These are phyloP conservation scores for Phyllosticta capitalensis DNA, from an alignment of 2,329 filamentous ascomycete genomes.

Conservation along the genomic window DNA sequence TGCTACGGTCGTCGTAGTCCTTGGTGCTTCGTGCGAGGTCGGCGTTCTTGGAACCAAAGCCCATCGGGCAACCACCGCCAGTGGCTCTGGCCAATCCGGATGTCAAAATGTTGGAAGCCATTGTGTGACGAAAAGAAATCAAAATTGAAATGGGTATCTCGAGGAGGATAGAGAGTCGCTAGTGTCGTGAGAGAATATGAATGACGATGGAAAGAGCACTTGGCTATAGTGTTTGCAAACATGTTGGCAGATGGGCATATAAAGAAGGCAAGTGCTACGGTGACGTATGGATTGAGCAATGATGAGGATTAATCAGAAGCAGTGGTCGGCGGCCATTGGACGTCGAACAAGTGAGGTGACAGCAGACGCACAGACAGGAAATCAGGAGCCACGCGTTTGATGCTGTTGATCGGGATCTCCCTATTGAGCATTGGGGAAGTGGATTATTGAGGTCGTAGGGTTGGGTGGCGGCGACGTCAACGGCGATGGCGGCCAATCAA, in stretches of 20 bases:
- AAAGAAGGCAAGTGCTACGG: neutral
- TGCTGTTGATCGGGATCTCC: too few relatives aligned
- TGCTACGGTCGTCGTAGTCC: slow-evolving; percentile 43
- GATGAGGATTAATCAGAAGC: neutral
- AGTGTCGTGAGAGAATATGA: neutral
- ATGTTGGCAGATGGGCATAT: neutral
- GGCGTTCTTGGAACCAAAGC: slow-evolving; percentile 42
- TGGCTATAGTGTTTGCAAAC: neutral
- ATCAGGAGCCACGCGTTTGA: too few relatives aligned
- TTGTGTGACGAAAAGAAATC: slow-evolving; percentile 5
- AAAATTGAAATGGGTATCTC: neutral
- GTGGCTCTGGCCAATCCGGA: slow-evolving; percentile 20
- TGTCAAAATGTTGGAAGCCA: slow-evolving; percentile 25
- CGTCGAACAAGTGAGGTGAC: too few relatives aligned
- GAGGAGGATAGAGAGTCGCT: neutral
- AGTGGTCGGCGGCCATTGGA: neutral
- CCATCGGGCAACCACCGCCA: slow-evolving; percentile 20
- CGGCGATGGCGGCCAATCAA: too few relatives aligned
- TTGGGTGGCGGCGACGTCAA: too few relatives aligned
- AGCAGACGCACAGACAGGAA: too few relatives aligned
- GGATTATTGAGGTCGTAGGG: too few relatives aligned
- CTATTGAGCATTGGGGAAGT: too few relatives aligned
- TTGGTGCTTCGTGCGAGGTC: slow-evolving; percentile 52
- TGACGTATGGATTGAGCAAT: slow-evolving; percentile 10
- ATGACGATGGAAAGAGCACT: neutral